Evolutionary conservation across 2,329 filamentous ascomycete genomes (phyloP), one percentile per base, ranked within the genome.

Genomic region (Colletotrichum echinochloae): DNA sequence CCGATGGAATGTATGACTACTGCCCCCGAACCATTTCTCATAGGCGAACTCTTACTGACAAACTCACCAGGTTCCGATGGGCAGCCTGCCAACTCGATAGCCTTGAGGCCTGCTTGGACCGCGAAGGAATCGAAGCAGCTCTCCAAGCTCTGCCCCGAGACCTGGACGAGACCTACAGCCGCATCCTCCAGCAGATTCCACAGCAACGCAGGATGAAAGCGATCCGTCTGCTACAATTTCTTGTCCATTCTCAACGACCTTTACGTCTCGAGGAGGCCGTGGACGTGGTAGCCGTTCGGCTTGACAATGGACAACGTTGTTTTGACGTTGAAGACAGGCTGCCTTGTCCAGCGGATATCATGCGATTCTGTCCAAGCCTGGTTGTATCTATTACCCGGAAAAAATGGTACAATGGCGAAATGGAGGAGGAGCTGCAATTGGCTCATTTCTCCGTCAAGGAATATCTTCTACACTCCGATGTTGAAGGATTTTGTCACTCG

Each of bases 141-240:
- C 55, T 70, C 9, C 7, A 20, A 7, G 0, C 9, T 8, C 18
- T 70, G 1, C 66, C 66, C 2, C 12, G 23, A 3, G 20, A 49
- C 37, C 61, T 70, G 1, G 18, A 33, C 8, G 66, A 70, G 9
- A 65, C 61, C 2, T 70, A 70, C 5, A 11, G 60, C 20, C 46
- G 60, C 2, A 57, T 66, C 7, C 23, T 60, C 2, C 26, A 52
- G 49, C 7, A 30, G 2, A 52, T 52, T 12, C 49, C 49, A 52
- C 16, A 33, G 9, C 26, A 33, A 33, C 26, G 28, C 16, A 33
- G 33, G 9, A 33, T 5, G 28, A 52, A 33, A 52, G 49, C 49
- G 16, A 72, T 73, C 2, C 74, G 75, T 1, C 70, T 78, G 0
- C 61, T 74, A 0, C 74, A 76, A 41, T 77, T 78, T 52, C 67